Evolutionary conservation across 805 yeast genomes (phyloP), one percentile per base, ranked within the genome.

Genomic region (Metschnikowia dekortorum): DNA sequence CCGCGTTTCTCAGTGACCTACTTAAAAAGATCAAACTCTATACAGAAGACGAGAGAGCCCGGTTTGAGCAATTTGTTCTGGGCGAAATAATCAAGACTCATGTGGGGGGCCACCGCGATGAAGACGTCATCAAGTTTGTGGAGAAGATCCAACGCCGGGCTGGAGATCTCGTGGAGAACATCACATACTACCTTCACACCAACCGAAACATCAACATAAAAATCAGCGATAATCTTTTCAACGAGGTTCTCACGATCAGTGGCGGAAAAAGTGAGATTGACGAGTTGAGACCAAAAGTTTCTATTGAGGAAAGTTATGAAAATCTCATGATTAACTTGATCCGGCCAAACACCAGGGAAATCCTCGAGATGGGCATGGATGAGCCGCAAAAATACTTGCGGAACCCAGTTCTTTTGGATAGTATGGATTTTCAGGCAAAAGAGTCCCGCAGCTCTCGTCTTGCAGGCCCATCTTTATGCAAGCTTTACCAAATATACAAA

Each of bases 401-500:
- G n/a, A 57, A 55, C 40, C 34, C 56, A 2, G 44, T 54, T 38
- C 45, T 57, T 9, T 30, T 51, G 39, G 50, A 46, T 5, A 10
- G 29, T 2, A 16, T 45, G 2, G 50, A 48, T 10, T 10, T 31
- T 11, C 33, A 35, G 16, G 35, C 46, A 28, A 28, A 13, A 8
- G 39, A 35, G 4, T 28, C 32, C 7, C 39, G 37, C 11, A 32
- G 37, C n/a, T 34, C 47, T 10, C 47, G 53, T 8, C 52, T 57
- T 8, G 32, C 49, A 32, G 60, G 60, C 3, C 60, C 60, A 13
- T 44, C 52, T 3, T 34, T 57, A n/a, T 39, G 56, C 31, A 80
- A 78, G 44, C 63, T 90, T 48, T 90, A 81, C 67, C 78, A 80
- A 44, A 72, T 88, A 13, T 85, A 84, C 63, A 79, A 94, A 52